These are phyloP conservation scores for Polychaeton citri DNA, from an alignment of 2,329 filamentous ascomycete species.

Conservation along the genomic window DNA sequence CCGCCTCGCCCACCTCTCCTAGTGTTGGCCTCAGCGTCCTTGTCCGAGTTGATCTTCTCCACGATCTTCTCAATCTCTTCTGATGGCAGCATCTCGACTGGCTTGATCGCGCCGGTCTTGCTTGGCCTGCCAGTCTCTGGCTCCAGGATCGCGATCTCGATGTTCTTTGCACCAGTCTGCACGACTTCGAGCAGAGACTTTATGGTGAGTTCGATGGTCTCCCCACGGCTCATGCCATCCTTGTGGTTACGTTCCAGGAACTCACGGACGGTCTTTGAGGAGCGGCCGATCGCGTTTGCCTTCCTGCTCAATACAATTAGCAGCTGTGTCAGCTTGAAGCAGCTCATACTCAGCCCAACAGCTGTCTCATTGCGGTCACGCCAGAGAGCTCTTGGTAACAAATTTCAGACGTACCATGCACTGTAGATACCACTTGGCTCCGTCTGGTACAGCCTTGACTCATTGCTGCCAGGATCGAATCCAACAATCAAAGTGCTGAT, in stretches of 20 bases:
- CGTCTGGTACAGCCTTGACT: constrained; percentile 88
- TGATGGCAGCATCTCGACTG: constrained; percentile 82
- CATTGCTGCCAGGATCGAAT: constrained; percentile 88
- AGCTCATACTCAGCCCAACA: no score
- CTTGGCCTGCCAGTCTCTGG: constrained; percentile 40
- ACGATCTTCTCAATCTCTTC: constrained; percentile 96
- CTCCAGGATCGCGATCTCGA: constrained; percentile 97
- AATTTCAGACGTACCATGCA: constrained; percentile 70
- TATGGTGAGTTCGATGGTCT: constrained; percentile 91
- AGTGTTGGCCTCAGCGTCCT: constrained; percentile 95
- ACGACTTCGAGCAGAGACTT: constrained; percentile 97
- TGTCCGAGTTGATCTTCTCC: constrained; percentile 98
- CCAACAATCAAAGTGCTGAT: constrained; percentile 96
- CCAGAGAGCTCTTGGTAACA: neutral
- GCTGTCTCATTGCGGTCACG: constrained; percentile 9
- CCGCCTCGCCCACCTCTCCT: constrained; percentile 60
- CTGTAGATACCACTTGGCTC: constrained; percentile 99
- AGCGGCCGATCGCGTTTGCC: constrained; percentile 95
- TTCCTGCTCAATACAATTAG: constrained; percentile 67
- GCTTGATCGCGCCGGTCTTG: constrained; percentile 33
- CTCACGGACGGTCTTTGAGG: constrained; percentile 96
- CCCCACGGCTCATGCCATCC: constrained; percentile 90
- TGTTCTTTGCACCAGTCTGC: constrained; percentile 98
- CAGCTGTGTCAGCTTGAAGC: constrained; percentile 1
- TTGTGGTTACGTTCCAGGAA: constrained; percentile 99